phyloP scores from a whole-genome alignment of 2,329 filamentous ascomycete species.

The Talaromyces sp. region DNA sequence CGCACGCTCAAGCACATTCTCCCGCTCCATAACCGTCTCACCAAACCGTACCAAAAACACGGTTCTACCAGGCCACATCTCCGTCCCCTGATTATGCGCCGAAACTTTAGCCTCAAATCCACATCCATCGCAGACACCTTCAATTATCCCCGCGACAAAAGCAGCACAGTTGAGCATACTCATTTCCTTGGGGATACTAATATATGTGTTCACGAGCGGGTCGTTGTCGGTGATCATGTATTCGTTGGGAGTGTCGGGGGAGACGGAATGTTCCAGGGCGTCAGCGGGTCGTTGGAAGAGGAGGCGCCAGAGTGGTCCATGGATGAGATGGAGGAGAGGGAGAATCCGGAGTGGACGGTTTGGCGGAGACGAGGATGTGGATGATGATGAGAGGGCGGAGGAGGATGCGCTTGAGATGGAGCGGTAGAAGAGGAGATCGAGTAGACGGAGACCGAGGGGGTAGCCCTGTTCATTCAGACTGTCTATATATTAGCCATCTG shows the following conservation, averaged over 20 bases:
- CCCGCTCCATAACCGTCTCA: constrained; percentile 84
- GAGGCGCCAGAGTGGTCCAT: constrained; percentile 85
- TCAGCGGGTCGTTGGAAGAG: constrained; percentile 90
- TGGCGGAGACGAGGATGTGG: constrained; percentile 65
- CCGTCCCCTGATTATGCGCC: constrained; percentile 71
- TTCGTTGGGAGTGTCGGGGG: constrained; percentile 80
- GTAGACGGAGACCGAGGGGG: constrained; percentile 85
- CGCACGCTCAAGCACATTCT: constrained; percentile 70
- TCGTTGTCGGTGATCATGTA: constrained; percentile 99
- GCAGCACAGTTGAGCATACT: constrained; percentile 94
- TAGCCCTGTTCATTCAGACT: constrained; percentile 91
- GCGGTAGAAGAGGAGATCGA: constrained; percentile 90
- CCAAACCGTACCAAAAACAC: constrained; percentile 94
- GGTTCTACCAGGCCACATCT: constrained; percentile 94
- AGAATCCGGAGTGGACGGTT: constrained; percentile 84
- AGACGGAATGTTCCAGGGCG: constrained; percentile 82
- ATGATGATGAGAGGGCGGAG: constrained; percentile 74
- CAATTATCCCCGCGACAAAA: constrained; percentile 89
- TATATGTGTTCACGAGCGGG: constrained; percentile 89
- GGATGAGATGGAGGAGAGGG: constrained; percentile 89
- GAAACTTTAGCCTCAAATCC: constrained; percentile 86
- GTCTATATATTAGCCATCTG: constrained; percentile 7
- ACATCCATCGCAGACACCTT: constrained; percentile 91
- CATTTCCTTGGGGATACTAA: constrained; percentile 92
- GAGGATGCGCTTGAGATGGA: constrained; percentile 74